A percentile compares a stretch with the other conserved stretches of the same genome.
Evolutionary conservation across 306 rosid species (phyloP).

Genomic region (Rosa multiflora): DNA sequence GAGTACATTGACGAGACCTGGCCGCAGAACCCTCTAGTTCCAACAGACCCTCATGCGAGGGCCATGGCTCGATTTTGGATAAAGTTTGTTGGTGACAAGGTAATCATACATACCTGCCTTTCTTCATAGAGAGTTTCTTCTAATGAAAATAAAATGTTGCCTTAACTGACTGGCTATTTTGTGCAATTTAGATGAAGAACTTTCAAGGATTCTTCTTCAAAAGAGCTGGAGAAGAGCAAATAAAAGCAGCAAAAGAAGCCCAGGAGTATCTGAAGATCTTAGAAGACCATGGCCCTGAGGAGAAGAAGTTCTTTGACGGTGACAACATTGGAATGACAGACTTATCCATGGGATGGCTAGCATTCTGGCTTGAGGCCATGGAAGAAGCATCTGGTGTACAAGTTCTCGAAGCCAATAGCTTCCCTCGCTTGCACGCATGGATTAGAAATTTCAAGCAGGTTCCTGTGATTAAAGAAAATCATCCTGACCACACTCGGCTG

Average conservation of each 20-base stretch:
- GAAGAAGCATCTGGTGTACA: conserved; percentile 16
- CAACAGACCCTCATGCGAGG: conserved; percentile 8
- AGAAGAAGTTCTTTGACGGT: neutral
- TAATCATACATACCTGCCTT: neutral
- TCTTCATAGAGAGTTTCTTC: neutral
- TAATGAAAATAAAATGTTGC: neutral
- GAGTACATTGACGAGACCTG: conserved; percentile 19
- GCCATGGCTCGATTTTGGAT: conserved; percentile 19
- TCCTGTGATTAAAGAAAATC: conserved; percentile 5
- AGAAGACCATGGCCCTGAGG: conserved; percentile 10
- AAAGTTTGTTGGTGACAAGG: conserved; percentile 16
- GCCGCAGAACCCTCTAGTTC: conserved; percentile 21
- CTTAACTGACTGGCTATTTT: neutral
- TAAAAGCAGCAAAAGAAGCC: neutral
- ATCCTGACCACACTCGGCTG: conserved; percentile 3
- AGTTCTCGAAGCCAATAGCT: conserved; percentile 1
- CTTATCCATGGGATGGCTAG: conserved; percentile 14
- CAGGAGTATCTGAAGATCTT: conserved; percentile 9
- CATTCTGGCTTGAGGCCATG: neutral
- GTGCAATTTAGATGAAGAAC: neutral
- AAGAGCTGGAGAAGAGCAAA: conserved; percentile 11
- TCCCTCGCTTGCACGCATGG: conserved; percentile 13
- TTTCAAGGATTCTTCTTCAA: neutral
- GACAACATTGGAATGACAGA: conserved; percentile 11
- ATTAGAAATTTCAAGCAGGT: conserved; percentile 16